These are phyloP conservation scores for Fusarium ramigenum DNA, from an alignment of 2,329 filamentous ascomycete genomes.

Conservation along the genomic window DNA sequence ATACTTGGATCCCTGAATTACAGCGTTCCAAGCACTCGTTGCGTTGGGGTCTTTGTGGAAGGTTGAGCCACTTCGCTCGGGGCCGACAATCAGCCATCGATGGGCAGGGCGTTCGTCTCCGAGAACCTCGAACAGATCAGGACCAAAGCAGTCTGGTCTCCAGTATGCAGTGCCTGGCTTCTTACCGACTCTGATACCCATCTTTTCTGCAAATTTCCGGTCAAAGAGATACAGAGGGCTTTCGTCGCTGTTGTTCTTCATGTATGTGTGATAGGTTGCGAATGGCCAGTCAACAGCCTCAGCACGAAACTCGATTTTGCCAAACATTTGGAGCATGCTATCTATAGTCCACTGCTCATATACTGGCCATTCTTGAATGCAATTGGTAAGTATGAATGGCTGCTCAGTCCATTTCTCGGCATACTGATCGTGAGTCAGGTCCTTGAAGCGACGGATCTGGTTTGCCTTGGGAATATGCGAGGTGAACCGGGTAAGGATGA, in stretches of 20 bases:
- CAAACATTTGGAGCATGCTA: constrained; percentile 71
- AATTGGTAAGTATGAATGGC: constrained; percentile 87
- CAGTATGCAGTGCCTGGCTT: constrained; percentile 70
- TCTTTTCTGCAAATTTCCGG: constrained; percentile 85
- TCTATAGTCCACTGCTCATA: constrained; percentile 78
- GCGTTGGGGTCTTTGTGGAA: constrained; percentile 88
- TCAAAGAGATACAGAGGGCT: constrained; percentile 95
- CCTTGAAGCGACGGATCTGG: constrained; percentile 73
- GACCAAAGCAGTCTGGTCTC: constrained; percentile 84
- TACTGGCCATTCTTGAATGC: constrained; percentile 83
- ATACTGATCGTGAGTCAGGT: constrained; percentile 79
- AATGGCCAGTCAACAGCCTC: constrained; percentile 95
- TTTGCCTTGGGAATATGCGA: constrained; percentile 78
- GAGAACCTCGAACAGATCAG: constrained; percentile 85
- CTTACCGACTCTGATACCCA: constrained; percentile 72
- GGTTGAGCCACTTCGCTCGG: constrained; percentile 86
- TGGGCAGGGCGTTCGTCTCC: constrained; percentile 83
- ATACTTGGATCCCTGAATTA: constrained; percentile 90
- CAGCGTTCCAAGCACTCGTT: constrained; percentile 91
- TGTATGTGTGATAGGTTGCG: constrained; percentile 82
- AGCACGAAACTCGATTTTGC: constrained; percentile 78
- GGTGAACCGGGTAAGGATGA: constrained; percentile 72
- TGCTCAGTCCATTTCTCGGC: constrained; percentile 77
- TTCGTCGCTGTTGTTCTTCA: constrained; percentile 82
- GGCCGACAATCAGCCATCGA: constrained; percentile 92